These are phyloP conservation scores for Pseudocohnilembus persalinus DNA, from an alignment of 169 alveolate species.

Conservation along the genomic window DNA sequence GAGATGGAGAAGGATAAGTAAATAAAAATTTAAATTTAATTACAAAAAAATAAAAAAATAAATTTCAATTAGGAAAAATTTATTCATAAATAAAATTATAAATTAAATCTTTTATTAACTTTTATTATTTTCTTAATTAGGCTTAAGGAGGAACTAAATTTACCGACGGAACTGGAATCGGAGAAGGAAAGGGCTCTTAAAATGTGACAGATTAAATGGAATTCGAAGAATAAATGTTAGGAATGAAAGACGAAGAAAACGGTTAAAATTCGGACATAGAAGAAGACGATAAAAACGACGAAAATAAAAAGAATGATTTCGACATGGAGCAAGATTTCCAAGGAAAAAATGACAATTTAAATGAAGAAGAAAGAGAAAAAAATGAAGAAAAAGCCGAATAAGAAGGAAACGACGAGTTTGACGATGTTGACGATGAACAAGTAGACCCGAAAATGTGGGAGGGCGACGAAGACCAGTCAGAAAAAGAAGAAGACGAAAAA, in stretches of 20 bases:
- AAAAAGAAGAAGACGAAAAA: conserved; percentile 50
- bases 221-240: conserved; percentile 86
- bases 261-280: conserved; percentile 61
- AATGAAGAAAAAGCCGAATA: conserved; percentile 75
- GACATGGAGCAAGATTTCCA: conserved; percentile 78
- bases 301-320: conserved; percentile 61
- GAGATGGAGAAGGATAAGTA: conserved; percentile 60
- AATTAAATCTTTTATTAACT: too few relatives aligned
- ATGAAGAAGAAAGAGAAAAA: conserved; percentile 65
- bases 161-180: conserved; percentile 83
- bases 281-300: conserved; percentile 58
- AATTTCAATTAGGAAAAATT: too few relatives aligned
- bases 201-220: conserved; percentile 83
- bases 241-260: conserved; percentile 70
- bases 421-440: conserved; percentile 62
- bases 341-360: conserved; percentile 74
- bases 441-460: conserved; percentile 27
- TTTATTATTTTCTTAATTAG: too few relatives aligned
- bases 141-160: conserved; percentile 62
- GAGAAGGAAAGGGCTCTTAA: conserved; percentile 79
- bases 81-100: too few relatives aligned
- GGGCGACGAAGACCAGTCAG: conserved; percentile 55
- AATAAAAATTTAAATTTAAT: too few relatives aligned
- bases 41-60: too few relatives aligned
- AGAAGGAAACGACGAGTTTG: conserved; percentile 71